Evolutionary conservation across 2,329 filamentous ascomycete genomes (phyloP).

Genomic region (Nemania sp.): DNA sequence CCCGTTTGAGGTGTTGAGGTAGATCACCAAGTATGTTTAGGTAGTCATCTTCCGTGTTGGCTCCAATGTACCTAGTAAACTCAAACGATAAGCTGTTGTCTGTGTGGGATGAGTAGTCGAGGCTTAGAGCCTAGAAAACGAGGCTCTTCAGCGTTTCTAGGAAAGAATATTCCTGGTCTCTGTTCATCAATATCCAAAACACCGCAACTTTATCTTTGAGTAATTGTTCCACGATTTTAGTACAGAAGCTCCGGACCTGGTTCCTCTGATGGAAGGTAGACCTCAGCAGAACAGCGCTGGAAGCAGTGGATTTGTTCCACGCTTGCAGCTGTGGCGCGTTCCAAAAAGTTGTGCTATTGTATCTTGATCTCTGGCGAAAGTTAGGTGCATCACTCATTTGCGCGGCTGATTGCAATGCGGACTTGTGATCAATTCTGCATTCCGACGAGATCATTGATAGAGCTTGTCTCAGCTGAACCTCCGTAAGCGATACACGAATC

Average conservation of each 20-base stretch:
- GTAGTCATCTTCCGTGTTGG: slow-evolving; percentile 26
- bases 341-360: slow-evolving; percentile 17
- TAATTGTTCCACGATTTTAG: slow-evolving; percentile 13
- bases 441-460: slow-evolving; percentile 26
- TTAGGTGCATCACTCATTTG: slow-evolving; percentile 6
- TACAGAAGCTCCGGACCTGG: slow-evolving; percentile 22
- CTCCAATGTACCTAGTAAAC: slow-evolving; percentile 2
- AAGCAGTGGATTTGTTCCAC: slow-evolving; percentile 18
- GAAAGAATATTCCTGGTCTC: slow-evolving; percentile 23
- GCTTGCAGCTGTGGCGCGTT: slow-evolving; percentile 10
- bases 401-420: slow-evolving; percentile 15
- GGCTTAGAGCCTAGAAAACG: slow-evolving; percentile 21
- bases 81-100: slow-evolving; percentile 9
- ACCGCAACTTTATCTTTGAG: slow-evolving; percentile 19
- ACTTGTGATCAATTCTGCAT: slow-evolving; percentile 23
- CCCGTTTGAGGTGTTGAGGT: slow-evolving; percentile 14
- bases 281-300: slow-evolving; percentile 19
- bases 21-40: slow-evolving; percentile 29
- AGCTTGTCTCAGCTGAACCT: slow-evolving; percentile 22
- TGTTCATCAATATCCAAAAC: slow-evolving; percentile 31
- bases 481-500: slow-evolving; percentile 7
- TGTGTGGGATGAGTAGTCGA: slow-evolving; percentile 14
- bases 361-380: slow-evolving; percentile 10
- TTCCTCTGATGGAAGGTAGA: slow-evolving; percentile 16
- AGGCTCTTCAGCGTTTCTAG: slow-evolving; percentile 26